Evolutionary conservation across 768 basidiomycete genomes (phyloP), one percentile per base, ranked within the genome.

Genomic region (Leccinum disarticulatum): DNA sequence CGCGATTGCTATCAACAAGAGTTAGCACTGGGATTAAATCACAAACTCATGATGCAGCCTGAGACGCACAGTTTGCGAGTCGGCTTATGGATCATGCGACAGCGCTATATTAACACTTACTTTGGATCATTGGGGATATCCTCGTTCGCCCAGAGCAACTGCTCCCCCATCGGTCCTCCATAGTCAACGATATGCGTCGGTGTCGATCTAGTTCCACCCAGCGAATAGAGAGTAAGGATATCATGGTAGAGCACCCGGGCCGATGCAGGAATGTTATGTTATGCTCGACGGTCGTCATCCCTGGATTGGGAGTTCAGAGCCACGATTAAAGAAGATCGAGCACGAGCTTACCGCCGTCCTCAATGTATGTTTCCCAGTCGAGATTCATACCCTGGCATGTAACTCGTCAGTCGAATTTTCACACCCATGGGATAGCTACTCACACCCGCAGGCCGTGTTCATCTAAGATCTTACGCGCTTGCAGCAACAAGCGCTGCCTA

Each of bases 101-200:
- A 28, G 51, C 6, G 11, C 14, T 47, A 46, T 6, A 22, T 13
- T 35, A 52, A 46, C 9, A 68, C 76, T 3, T 71, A 88, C 88
- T 90, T 90, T 13, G 82, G 77, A 73, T 89, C 83, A 61, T 86
- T 83, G 10, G 88, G 85, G 3, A 90, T 72, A 70, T 89, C 83
- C 38, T 82, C 76, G 2, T 69, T 77, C 4, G 87, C 86, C 88
- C 88, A 91, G 13, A 90, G 78, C 56, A 78, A 73, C 62, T 90
- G 82, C 62, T 91, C 88, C 4, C 88, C 89, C 68, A 71, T 80
- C 2, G 77, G 77, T 19, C 89, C 89, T n/a, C 89, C 89, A 67
- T 90, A 91, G 66, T 90, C 85, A 28, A 90, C 89, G 31, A 90
- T 73, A 62, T 90, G 89, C 0, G 89, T 91, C 3, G 89, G 89